These are phyloP conservation scores for Larix kaempferi DNA, from an alignment of 75 land plant species.

Conservation along the genomic window DNA sequence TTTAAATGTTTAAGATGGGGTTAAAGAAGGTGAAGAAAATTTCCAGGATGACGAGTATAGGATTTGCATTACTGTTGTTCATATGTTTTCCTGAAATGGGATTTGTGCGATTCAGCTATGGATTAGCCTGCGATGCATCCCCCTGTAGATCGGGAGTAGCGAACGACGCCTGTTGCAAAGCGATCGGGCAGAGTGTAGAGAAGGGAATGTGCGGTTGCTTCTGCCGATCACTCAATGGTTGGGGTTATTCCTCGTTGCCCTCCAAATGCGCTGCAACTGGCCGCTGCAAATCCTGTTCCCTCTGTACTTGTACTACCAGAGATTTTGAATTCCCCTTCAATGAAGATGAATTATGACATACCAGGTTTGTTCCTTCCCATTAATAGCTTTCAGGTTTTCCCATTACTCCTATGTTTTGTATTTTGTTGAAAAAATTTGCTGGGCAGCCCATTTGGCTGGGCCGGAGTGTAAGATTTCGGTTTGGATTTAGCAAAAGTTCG, in stretches of 20 bases:
- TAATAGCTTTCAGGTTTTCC: too few relatives aligned
- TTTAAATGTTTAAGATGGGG: neutral
- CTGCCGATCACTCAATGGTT: neutral
- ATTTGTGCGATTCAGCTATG: neutral
- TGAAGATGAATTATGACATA: too few relatives aligned
- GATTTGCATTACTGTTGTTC: neutral
- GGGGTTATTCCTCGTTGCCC: neutral
- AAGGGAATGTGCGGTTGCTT: neutral
- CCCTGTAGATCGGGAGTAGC: constrained; percentile 8
- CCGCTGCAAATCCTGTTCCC: constrained; percentile 5
- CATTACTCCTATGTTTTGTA: too few relatives aligned
- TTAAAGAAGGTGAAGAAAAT: neutral
- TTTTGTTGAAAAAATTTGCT: too few relatives aligned
- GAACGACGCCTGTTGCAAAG: neutral
- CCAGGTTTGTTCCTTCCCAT: too few relatives aligned
- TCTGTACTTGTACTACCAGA: neutral
- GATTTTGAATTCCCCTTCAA: too few relatives aligned
- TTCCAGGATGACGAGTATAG: neutral
- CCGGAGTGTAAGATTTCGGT: too few relatives aligned
- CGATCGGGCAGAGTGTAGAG: neutral
- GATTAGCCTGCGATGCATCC: neutral
- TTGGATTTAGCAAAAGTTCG: too few relatives aligned
- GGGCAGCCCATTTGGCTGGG: too few relatives aligned
- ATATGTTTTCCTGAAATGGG: neutral
- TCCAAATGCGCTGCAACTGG: neutral